Evolutionary conservation across 176 grass and related monocot species (phyloP).

Genomic region (Phoenix roebelenii): DNA sequence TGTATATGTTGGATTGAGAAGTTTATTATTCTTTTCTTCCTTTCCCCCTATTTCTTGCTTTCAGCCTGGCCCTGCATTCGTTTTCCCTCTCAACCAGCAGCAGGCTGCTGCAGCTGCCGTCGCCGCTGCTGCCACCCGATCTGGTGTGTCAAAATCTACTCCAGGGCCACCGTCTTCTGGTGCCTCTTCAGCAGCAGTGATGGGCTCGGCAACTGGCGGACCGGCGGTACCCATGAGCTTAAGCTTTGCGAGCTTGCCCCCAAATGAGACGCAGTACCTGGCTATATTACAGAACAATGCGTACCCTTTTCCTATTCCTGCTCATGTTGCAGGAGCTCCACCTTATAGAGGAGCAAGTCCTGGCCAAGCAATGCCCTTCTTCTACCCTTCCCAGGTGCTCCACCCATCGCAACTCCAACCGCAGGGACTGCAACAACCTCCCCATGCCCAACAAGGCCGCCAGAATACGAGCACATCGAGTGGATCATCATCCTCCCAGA

Average conservation of each 20-base stretch:
- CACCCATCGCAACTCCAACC: slow-evolving; percentile 72
- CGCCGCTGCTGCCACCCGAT: slow-evolving; percentile 29
- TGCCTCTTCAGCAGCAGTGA: slow-evolving; percentile 22
- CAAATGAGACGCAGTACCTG: slow-evolving; percentile 68
- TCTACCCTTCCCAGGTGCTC: slow-evolving; percentile 69
- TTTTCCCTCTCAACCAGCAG: slow-evolving; percentile 81
- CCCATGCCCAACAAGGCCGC: slow-evolving; percentile 11
- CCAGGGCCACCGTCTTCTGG: slow-evolving; percentile 29
- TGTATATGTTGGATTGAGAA: no score
- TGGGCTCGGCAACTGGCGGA: slow-evolving; percentile 21
- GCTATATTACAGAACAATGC: slow-evolving; percentile 67
- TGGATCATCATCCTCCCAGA: slow-evolving; percentile 51
- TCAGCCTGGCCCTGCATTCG: slow-evolving; percentile 64
- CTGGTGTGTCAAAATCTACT: slow-evolving; percentile 37
- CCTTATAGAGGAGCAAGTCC: slow-evolving; percentile 56
- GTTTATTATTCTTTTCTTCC: background rate
- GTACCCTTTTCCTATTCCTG: slow-evolving; percentile 65
- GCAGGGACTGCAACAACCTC: slow-evolving; percentile 17
- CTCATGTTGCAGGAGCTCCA: slow-evolving; percentile 48
- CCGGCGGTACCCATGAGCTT: slow-evolving; percentile 51
- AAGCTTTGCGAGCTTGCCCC: slow-evolving; percentile 65
- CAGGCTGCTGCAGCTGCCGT: slow-evolving; percentile 51
- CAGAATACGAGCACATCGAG: slow-evolving; percentile 46
- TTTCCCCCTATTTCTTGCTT: slow-evolving; percentile 2
- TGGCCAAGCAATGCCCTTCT: slow-evolving; percentile 74